Evolutionary conservation across 768 basidiomycete species (phyloP), one percentile per base, ranked within the genome.

Genomic region (Leccinum uliginosum): DNA sequence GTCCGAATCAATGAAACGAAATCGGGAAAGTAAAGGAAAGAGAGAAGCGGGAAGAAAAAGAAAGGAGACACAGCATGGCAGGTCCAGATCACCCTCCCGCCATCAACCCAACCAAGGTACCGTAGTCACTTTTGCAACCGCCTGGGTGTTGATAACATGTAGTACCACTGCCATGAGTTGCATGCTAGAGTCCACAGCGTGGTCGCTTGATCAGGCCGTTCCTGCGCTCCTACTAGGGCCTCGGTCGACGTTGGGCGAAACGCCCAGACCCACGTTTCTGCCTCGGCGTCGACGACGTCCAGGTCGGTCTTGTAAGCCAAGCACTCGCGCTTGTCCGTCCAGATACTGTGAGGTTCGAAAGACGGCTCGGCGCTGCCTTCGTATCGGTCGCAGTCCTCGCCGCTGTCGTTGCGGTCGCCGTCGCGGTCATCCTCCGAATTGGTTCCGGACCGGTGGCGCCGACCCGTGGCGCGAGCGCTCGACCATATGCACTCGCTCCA

Each of bases 361-460:
- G n/a, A 19, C 56, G 47, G 46, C 24, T 45, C 21, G 15, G 44
- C 9, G 15, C 21, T 6, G 30, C 15, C 21, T 24, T 40, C 49
- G 17, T 15, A 26, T 46, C 27, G 17, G 26, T 55, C 38, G n/a
- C 10, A 43, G 40, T 43, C 19, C 19, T 43, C 40, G n/a, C 10
- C 40, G n/a, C 29, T 35, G 11, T 35, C 40, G n/a, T 7, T 38
- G 17, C 35, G 7, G 17, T 38, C 15, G 15, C 3, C 4, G 21
- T 29, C 40, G 11, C 27, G 35, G 29, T 11, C 3, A 17, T 15
- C 10, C 30, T 30, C 40, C 29, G 24, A 44, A n/a, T 14, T 7
- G 46, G 30, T 27, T 4, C 40, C 7, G 50, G 49, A 43, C 54
- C 65, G 57, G 58, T 59, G 58, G 60, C 58, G 55, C 55, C 54